These are phyloP conservation scores for Populus deltoides DNA, from an alignment of 345 rosid species.

Conservation along the genomic window DNA sequence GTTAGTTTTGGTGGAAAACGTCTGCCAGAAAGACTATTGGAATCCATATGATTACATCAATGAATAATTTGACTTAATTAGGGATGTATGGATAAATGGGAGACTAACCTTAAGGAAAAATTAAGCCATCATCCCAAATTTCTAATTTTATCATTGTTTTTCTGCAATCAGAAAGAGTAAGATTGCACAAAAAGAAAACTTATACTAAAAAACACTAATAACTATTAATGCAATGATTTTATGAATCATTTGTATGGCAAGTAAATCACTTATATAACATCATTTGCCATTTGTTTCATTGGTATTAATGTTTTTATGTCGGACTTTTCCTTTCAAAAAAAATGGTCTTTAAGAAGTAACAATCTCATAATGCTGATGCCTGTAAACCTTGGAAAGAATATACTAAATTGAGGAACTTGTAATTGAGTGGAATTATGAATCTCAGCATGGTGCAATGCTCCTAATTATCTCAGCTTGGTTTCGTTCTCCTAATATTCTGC, in stretches of 20 bases:
- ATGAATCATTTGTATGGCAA: neutral
- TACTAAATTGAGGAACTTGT: neutral
- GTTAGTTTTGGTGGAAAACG: neutral
- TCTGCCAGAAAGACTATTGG: neutral
- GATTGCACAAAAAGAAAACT: neutral
- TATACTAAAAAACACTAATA: too few species aligned
- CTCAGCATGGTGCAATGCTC: neutral
- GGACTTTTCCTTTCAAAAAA: neutral
- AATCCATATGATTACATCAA: too few species aligned
- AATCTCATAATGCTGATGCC: neutral
- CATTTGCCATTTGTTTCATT: neutral
- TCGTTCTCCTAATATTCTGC: slow-evolving; percentile 10
- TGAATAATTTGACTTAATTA: neutral
- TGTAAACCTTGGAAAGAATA: neutral
- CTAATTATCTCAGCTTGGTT: neutral
- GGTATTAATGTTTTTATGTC: neutral
- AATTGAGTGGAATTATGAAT: neutral
- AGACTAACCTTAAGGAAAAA: neutral
- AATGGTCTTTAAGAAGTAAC: neutral
- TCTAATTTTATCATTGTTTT: neutral
- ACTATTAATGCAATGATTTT: neutral
- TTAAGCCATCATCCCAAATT: neutral
- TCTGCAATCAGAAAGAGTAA: neutral
- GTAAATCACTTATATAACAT: neutral
- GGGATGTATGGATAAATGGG: neutral